Evolutionary conservation across 2,329 filamentous ascomycete genomes (phyloP).

Genomic region (Myriosclerotinia scirpicola): DNA sequence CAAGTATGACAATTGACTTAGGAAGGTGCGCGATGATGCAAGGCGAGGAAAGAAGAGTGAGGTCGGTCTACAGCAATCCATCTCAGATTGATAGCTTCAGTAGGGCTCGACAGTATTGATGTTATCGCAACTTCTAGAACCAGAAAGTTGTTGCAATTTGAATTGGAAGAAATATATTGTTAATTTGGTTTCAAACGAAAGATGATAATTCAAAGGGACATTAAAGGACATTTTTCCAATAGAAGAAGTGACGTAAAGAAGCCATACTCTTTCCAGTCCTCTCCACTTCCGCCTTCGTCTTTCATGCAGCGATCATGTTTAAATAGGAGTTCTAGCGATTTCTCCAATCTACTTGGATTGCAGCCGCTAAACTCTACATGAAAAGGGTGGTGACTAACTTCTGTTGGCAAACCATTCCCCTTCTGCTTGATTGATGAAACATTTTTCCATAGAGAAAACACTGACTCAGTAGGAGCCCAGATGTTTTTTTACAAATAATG

Average conservation of each 20-base stretch:
- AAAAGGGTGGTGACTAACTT: too few relatives aligned
- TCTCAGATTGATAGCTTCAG: not conserved
- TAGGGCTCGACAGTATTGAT: too few relatives aligned
- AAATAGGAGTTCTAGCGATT: not conserved
- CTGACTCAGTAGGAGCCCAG: not conserved
- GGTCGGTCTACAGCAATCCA: not conserved
- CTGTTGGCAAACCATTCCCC: too few relatives aligned
- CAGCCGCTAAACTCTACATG: too few relatives aligned
- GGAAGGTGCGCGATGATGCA: not conserved
- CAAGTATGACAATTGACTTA: not conserved
- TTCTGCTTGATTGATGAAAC: not conserved
- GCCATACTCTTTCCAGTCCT: not conserved
- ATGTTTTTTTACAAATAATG: too few relatives aligned
- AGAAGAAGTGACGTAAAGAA: too few relatives aligned
- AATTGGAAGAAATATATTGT: too few relatives aligned
- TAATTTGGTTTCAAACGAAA: too few relatives aligned
- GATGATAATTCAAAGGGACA: too few relatives aligned
- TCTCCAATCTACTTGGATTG: not conserved
- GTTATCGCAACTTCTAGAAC: too few relatives aligned
- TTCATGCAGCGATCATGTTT: not conserved
- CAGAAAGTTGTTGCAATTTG: too few relatives aligned
- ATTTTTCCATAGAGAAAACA: not conserved
- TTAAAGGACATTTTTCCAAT: too few relatives aligned
- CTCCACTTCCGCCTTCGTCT: not conserved
- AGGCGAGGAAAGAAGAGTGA: not conserved